Base-by-base conservation (phyloP, 495 filamentous ascomycete species). In the Lasiosphaeriaceae sp. region DNA sequence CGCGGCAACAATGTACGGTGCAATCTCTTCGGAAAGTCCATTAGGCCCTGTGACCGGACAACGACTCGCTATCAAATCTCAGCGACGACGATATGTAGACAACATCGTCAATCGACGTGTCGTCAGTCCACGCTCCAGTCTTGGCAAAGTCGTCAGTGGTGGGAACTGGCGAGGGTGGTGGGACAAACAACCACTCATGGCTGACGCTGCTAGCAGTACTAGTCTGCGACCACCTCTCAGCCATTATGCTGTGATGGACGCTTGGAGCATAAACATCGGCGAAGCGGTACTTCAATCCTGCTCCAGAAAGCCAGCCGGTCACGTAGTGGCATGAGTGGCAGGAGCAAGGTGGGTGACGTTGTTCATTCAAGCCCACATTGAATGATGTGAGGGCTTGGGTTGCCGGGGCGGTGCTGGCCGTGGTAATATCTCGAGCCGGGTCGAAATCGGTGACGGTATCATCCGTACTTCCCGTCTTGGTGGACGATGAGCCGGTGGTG, bases 71-170 rank as follows among this genome's bases (percentile, higher is more conserved):
- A 22, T 47, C 31, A 23, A 57, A 17, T n/a, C 29, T 53, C 43
- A 48, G 26, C 1, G 2, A 47, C 41, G 35, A 23, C 2, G 16
- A 45, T 11, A 23, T 11, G 7, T 16, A 16, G 3, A 43, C 23
- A 12, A 24, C 2, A 35, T 43, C 21, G 8, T 24, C 26, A 19
- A 48, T n/a, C 6, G 37, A 14, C 20, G 16, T 16, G 11, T 52
- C 55, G 14, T 52, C 55, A 19, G 50, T 43, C 60, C 60, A 62
- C 20, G 51, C 50, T 24, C 60, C 60, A 5, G 46, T 49, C 17
- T 41, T 48, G 8, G 34, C 37, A 23, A 56, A 46, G 24, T 55
- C 52, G 16, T 55, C 52, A 20, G 26, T 19, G 24, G 5, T 47
- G 12, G 29, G 16, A 1, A n/a, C 21, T 8, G 26, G 26, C 16